Percentiles rank a stretch among this genome's conserved stretches.
Conservation (phyloP, 2,329 filamentous ascomycete genomes). For the Penicillium sp. region DNA sequence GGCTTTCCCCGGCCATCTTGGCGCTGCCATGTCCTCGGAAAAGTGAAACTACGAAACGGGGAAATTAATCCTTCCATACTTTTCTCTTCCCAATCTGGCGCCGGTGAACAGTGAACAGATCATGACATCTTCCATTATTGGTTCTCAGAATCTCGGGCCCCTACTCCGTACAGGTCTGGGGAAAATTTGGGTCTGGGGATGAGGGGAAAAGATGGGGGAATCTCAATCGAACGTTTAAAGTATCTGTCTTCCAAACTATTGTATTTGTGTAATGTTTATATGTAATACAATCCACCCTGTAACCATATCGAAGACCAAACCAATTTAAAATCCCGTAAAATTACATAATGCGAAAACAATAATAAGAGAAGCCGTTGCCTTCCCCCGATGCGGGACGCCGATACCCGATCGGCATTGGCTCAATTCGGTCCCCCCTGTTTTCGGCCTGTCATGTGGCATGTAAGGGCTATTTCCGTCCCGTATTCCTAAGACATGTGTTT, state of each 20-base stretch:
- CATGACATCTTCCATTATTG: not conserved
- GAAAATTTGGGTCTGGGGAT: slow-evolving; percentile 1
- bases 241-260: not conserved
- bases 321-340: not conserved
- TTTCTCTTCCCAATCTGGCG: slow-evolving; percentile 1
- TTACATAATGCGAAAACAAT: not conserved
- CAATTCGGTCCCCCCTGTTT: not conserved
- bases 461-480: not conserved
- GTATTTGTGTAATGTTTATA: no score
- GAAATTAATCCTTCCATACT: not conserved
- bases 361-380: not conserved
- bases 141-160: not conserved
- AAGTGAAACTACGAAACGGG: not conserved
- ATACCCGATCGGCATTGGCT: slow-evolving; percentile 11
- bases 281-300: no score
- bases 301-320: not conserved
- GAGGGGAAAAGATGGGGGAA: slow-evolving; percentile 1
- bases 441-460: slow-evolving; percentile 2
- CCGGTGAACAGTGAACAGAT: slow-evolving; percentile 10
- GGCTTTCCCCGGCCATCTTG: not conserved
- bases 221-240: not conserved
- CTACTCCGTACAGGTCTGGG: not conserved
- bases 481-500: not conserved
- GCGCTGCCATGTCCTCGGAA: not conserved
- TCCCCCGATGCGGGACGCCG: slow-evolving; percentile 15